Evolutionary conservation across 2,329 filamentous ascomycete species (phyloP).

Genomic region (Venturia asperata): DNA sequence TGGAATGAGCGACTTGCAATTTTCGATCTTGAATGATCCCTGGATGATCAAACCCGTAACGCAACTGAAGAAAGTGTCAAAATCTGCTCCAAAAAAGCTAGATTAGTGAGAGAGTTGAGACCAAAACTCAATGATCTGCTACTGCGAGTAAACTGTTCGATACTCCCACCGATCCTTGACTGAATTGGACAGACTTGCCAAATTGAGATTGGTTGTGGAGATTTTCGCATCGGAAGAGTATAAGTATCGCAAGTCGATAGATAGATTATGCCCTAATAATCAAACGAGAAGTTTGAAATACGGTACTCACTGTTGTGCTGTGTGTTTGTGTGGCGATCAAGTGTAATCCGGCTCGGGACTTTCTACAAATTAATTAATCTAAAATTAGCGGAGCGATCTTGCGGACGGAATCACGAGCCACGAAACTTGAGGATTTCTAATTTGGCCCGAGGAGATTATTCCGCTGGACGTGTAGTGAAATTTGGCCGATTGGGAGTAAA

Average conservation of each 20-base stretch:
- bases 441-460: slow-evolving; percentile 1
- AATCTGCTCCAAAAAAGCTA: too few relatives aligned
- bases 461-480: background rate
- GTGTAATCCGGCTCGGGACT: background rate
- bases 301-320: background rate
- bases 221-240: background rate
- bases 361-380: background rate
- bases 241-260: background rate
- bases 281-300: too few relatives aligned
- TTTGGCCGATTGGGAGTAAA: background rate
- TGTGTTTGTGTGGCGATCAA: background rate
- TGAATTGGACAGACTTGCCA: background rate
- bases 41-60: too few relatives aligned
- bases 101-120: too few relatives aligned
- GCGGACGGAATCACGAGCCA: background rate
- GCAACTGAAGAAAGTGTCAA: too few relatives aligned
- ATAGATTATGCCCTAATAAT: background rate
- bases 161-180: background rate
- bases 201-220: background rate
- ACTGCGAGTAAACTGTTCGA: background rate
- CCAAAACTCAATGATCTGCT: background rate
- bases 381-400: background rate
- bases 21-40: too few relatives aligned
- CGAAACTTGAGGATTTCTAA: background rate
- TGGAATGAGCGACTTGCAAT: too few relatives aligned